These are phyloP conservation scores for Durusdinium trenchii DNA, from an alignment of 73 alveolate species.

Conservation along the genomic window DNA sequence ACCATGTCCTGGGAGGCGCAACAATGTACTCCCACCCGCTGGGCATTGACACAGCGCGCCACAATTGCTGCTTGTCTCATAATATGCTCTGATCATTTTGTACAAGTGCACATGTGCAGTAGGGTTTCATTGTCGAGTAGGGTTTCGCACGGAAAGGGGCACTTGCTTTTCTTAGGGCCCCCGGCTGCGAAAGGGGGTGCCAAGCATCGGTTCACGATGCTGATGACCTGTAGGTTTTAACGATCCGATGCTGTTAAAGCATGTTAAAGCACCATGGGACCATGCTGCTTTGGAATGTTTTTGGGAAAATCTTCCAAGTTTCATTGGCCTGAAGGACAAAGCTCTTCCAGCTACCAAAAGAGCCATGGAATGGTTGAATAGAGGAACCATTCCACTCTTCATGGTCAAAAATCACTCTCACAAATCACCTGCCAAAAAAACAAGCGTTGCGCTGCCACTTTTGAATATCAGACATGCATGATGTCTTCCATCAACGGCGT, in stretches of 20 bases:
- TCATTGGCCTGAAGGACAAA: too few relatives aligned
- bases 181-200: conserved; percentile 18
- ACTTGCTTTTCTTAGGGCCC: not conserved
- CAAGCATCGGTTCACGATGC: conserved; percentile 46
- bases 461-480: too few relatives aligned
- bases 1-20: conserved; percentile 26
- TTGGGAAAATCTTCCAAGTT: too few relatives aligned
- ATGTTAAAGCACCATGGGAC: not conserved
- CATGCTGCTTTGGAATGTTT: not conserved
- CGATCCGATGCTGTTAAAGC: not conserved
- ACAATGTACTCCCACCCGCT: not conserved
- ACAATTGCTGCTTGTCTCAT: not conserved
- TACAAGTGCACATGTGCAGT: not conserved
- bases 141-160: not conserved
- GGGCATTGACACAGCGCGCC: not conserved
- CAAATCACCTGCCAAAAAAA: too few relatives aligned
- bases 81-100: not conserved
- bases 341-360: too few relatives aligned
- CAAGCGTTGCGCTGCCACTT: too few relatives aligned
- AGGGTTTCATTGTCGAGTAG: not conserved
- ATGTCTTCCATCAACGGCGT: too few relatives aligned
- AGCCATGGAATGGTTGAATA: too few relatives aligned
- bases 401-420: too few relatives aligned
- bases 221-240: conserved; percentile 12
- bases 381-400: too few relatives aligned